Evolutionary conservation across 768 basidiomycete species (phyloP), one percentile per base, ranked within the genome.

Genomic region (Atractiella rhizophila): DNA sequence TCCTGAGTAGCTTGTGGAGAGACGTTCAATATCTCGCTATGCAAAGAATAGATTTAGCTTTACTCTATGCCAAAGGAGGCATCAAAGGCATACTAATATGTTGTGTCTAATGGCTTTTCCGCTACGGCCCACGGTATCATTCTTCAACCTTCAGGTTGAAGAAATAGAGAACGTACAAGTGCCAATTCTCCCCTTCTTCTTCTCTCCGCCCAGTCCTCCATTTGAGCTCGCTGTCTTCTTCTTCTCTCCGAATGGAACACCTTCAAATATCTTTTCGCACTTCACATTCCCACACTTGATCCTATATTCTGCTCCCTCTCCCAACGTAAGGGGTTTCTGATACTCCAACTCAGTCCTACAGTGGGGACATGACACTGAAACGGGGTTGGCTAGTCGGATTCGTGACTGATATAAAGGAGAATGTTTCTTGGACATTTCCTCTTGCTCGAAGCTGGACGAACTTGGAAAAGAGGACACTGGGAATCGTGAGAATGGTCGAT

Each of bases 31-130:
- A 50, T 16, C 35, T 40, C 28, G 11, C 2, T 11, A 13, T 18
- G 28, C 21, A 8, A 10, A 3, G 11, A 35, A n/a, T 28, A 13
- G 32, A 6, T 4, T 8, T 15, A 39, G 20, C 26, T 5, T 28
- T 2, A 11, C n/a, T 15, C 13, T 8, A 24, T 4, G 1, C 6
- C 24, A 13, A 24, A 9, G 18, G 5, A n/a, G n/a, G n/a, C n/a
- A n/a, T 4, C 16, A 27, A 16, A 26, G 41, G 19, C 33, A 26
- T 88, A 81, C 52, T 86, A 88, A 59, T 85, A 86, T n/a, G 67
- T 73, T 1, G 76, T 83, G 54, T 88, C 82, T 28, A 88, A 62
- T 5, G 82, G 83, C 40, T 71, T 66, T 46, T 81, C 79, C 56
- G 85, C 79, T 15, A 81, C 79, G 1, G 18, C 31, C 41, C 20